Base-by-base conservation (phyloP, 2,329 filamentous ascomycete genomes). In the Fusarium sp. region DNA sequence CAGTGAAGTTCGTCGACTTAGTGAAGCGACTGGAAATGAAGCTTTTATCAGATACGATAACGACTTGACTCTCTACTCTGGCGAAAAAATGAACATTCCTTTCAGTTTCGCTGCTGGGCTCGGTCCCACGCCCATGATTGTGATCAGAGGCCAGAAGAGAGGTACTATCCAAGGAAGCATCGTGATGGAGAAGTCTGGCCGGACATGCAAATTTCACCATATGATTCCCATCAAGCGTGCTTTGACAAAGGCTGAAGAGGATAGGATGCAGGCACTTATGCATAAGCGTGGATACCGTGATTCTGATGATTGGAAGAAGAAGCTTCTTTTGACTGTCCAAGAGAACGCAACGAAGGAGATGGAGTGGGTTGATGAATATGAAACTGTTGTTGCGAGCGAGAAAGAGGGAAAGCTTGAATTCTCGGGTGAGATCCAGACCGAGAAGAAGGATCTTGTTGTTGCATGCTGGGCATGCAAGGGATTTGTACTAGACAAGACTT, bases 241-340 rank as follows among this genome's bases (percentile, higher is more conserved):
- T 20, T 48, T 51, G 20, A 52, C 6, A 1, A 15, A 39, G 4
- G 17, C 2, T 3, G 34, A 51, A 4, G 45, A 51, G 11, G 20
- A 51, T 0, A 51, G 4, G 7, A 52, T 56, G 26, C 26, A 51
- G 34, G 45, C 45, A 1, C 44, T 33, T 2, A 52, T 56, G 33
- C 33, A 40, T 9, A 56, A 26, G 9, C 34, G 26, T 2, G 45
- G 26, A 56, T 56, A 56, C 6, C 17, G 26, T 3, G 34, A 51
- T 7, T 24, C 15, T 2, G 44, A 56, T 31, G 26, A 51, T 33
- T 56, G 26, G 34, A 51, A 50, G 34, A 51, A 51, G 8, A 50
- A 33, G 26, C 44, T 39, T 33, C 2, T 51, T 3, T 24, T 56
- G 7, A 40, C 17, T 1, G 26, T 10, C 1, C 18, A 39, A 7